Percentiles rank a stretch among this genome's conserved stretches.
These are phyloP conservation scores for Fusarium foetens DNA, from an alignment of 2,329 filamentous ascomycete genomes.

Conservation along the genomic window DNA sequence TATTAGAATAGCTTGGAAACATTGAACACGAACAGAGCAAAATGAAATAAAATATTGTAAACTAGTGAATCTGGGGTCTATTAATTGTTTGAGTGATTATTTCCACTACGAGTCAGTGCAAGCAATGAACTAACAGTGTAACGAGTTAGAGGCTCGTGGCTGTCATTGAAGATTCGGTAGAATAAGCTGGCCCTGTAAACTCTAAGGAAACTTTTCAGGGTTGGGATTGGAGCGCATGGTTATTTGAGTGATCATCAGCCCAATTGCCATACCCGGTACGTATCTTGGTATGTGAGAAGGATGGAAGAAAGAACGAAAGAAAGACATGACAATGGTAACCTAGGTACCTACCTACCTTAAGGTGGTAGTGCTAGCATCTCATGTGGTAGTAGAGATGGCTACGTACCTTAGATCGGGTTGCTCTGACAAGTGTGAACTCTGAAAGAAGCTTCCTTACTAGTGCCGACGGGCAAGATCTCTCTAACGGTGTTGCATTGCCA, in stretches of 20 bases:
- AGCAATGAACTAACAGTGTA: neutral
- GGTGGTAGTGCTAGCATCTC: slow-evolving; percentile 11
- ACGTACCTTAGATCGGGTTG: slow-evolving; percentile 9
- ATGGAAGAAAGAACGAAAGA: neutral
- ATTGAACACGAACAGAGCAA: neutral
- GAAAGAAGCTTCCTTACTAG: slow-evolving; percentile 16
- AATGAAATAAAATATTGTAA: slow-evolving; percentile 5
- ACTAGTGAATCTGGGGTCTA: neutral
- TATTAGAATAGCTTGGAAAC: slow-evolving; percentile 15
- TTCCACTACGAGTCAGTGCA: neutral
- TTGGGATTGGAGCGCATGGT: slow-evolving; percentile 35
- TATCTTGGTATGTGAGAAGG: neutral
- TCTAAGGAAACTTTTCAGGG: neutral
- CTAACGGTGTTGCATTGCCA: slow-evolving; percentile 32
- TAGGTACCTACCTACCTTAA: neutral
- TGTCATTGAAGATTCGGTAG: neutral
- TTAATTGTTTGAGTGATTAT: neutral
- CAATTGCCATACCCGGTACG: neutral
- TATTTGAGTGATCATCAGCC: slow-evolving; percentile 11
- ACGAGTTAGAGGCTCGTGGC: neutral
- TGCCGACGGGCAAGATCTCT: slow-evolving; percentile 21
- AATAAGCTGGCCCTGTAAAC: slow-evolving; percentile 9
- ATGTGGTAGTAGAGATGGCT: slow-evolving; percentile 3
- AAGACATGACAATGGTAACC: neutral
- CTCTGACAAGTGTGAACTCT: slow-evolving; percentile 5